Evolutionary conservation across 208 protist species (phyloP).

Genomic region (Crithidia bombi): DNA sequence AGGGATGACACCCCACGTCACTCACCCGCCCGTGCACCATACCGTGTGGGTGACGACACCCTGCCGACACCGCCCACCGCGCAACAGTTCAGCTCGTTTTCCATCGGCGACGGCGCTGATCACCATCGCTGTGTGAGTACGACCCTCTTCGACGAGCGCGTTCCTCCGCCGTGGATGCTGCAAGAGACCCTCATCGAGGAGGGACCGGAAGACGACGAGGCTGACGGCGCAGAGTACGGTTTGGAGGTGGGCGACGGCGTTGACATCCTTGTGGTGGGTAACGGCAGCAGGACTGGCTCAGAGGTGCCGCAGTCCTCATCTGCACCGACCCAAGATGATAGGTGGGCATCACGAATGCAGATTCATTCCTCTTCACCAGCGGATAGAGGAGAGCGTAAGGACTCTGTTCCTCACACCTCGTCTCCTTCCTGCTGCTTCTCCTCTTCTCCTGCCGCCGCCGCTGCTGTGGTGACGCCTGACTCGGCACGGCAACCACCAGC

Average conservation of each 20-base stretch:
- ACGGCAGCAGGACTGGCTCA: too few relatives aligned
- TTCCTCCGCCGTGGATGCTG: constrained; percentile 15
- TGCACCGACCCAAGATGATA: too few relatives aligned
- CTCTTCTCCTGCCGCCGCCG: too few relatives aligned
- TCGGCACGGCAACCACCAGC: background rate
- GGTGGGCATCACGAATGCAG: too few relatives aligned
- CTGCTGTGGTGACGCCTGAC: background rate
- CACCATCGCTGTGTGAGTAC: background rate
- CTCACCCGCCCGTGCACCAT: background rate
- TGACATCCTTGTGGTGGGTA: too few relatives aligned
- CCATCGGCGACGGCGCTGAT: background rate
- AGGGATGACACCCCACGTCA: background rate
- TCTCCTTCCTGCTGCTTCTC: too few relatives aligned
- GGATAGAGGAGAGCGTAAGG: too few relatives aligned
- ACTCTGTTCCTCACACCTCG: too few relatives aligned
- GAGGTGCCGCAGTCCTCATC: background rate
- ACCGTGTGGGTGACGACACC: constrained; percentile 14
- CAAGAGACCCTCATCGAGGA: constrained; percentile 4
- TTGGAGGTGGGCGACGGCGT: too few relatives aligned
- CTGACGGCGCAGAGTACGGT: background rate
- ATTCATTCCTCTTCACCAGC: too few relatives aligned
- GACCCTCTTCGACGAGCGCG: background rate
- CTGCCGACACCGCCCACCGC: constrained; percentile 10
- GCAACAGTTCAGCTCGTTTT: background rate
- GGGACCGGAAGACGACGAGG: background rate